Conservation (phyloP, 2,329 filamentous ascomycete genomes). For the Apiospora pterosperma region DNA sequence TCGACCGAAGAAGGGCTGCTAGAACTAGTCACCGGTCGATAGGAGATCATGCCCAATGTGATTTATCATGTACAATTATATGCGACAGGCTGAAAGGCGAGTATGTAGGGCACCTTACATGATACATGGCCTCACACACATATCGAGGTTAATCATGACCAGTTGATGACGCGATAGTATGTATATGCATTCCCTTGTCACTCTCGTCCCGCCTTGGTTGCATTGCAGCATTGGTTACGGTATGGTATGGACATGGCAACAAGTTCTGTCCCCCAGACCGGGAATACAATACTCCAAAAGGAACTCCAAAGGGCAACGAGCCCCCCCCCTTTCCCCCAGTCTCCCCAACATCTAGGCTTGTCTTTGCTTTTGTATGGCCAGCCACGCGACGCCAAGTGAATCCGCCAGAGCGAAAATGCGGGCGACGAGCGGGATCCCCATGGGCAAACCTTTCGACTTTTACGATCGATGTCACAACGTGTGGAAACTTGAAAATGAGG, state of each 20-base stretch:
- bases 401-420: not conserved
- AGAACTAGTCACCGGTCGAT: not conserved
- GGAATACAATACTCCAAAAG: not conserved
- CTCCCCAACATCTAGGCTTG: not conserved
- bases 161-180: not conserved
- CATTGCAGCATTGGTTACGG: not conserved
- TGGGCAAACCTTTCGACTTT: slow-evolving; percentile 1
- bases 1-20: not conserved
- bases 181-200: not conserved
- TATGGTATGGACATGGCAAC: not conserved
- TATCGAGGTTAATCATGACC: not conserved
- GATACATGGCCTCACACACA: not conserved
- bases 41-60: not conserved
- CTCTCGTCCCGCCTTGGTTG: not conserved
- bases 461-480: slow-evolving; percentile 1
- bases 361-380: not conserved
- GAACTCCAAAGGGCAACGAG: not conserved
- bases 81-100: not conserved
- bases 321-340: not conserved
- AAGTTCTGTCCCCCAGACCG: not conserved
- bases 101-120: not conserved
- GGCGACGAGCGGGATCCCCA: not conserved
- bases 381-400: slow-evolving; percentile 2
- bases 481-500: not conserved
- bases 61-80: not conserved